Base-by-base conservation (phyloP, 306 rosid genomes). In the Elaeagnus macrophylla region DNA sequence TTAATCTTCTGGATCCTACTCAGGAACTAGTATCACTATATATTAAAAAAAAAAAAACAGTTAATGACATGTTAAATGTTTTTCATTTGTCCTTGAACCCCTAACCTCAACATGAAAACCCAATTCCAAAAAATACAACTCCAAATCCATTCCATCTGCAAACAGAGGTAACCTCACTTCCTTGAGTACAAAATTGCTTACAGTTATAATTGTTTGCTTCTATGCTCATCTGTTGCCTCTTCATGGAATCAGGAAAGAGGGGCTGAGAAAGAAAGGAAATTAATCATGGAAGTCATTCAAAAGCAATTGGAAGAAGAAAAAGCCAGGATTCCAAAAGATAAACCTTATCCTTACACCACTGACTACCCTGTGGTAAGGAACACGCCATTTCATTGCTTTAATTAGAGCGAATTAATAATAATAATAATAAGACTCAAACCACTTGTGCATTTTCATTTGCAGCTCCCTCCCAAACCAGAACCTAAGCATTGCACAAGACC, bases 391-490 rank as follows among this genome's bases (percentile, higher is more conserved):
- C 32, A 48, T 67, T 41, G 48, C 56, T 70, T 47, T 12, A 8
- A 3, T 56, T 47, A 37, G 14, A 44, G 42, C n/a, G n/a, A n/a
- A n/a, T n/a, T n/a, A n/a, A n/a, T n/a, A n/a, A n/a, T n/a, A n/a
- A n/a, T n/a, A n/a, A n/a, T n/a, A n/a, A n/a, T n/a, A n/a, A n/a
- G n/a, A n/a, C 16, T 17, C 20, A 32, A 46, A 17, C 16, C 7
- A 14, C n/a, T 45, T 11, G 9, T 17, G 15, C 18, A 12, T n/a
- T 13, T 8, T 45, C 15, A 57, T 42, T 39, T 15, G 60, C 81
- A 93, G 99, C 52, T 93, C 62, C 99, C 96, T 59, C 82, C 86
- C 25, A 87, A 87, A 69, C 99, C 96, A 48, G 96, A 93, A 70
- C 84, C 89, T 67, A 93, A 82, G 70, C 67, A 69, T 16, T 78